Evolutionary conservation across 1,284 basidiomycete species (phyloP).

Genomic region (Boletellus deceptivus): DNA sequence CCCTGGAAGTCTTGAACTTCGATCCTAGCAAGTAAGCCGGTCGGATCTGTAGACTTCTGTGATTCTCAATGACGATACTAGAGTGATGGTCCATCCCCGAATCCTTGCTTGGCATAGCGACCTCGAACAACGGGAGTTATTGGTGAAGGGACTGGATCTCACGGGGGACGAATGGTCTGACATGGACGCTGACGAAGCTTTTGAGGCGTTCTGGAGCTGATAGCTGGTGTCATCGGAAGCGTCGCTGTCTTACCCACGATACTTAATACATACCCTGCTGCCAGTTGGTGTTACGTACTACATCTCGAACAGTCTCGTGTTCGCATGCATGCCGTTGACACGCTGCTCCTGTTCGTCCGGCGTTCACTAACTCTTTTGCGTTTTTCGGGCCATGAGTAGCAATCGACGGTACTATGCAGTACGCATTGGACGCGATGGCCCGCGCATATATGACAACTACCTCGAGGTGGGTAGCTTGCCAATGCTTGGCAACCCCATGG

Average conservation of each 20-base stretch:
- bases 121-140: conserved; percentile 20
- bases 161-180: conserved; percentile 19
- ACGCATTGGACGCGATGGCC: conserved; percentile 32
- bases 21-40: conserved; percentile 61
- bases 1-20: conserved; percentile 84
- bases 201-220: conserved; percentile 10
- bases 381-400: conserved; percentile 12
- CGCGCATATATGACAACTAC: conserved; percentile 32
- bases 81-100: conserved; percentile 52
- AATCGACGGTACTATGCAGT: conserved; percentile 35
- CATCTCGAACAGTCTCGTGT: background rate
- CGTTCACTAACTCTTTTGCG: background rate
- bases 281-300: background rate
- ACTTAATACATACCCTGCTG: too few species aligned
- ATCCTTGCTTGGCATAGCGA: conserved; percentile 32
- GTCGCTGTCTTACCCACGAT: too few species aligned
- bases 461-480: conserved; percentile 21
- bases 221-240: too few species aligned
- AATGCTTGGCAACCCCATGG: background rate
- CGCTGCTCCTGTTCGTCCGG: background rate
- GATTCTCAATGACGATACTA: background rate
- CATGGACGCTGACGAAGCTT: conserved; percentile 19
- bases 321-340: conserved; percentile 5
- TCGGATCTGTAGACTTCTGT: background rate
- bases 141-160: background rate